phyloP scores from a whole-genome alignment of 306 rosid genomes.

The Ormosia emarginata region DNA sequence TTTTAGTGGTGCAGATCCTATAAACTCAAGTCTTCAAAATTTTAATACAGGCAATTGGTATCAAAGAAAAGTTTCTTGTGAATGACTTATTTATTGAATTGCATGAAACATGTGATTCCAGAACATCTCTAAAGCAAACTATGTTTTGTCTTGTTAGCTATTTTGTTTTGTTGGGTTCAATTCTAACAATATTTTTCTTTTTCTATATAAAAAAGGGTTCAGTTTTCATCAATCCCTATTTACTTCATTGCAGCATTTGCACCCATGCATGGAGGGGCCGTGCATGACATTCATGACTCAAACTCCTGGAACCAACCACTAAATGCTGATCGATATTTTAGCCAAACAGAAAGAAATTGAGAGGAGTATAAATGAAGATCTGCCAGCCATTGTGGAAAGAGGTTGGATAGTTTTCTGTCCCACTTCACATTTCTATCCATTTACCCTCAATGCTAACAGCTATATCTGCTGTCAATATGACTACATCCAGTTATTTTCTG shows the following conservation, averaged over 20 bases:
- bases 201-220: background rate
- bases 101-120: background rate
- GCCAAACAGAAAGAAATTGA: constrained; percentile 43
- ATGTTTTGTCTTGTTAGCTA: background rate
- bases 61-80: background rate
- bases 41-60: background rate
- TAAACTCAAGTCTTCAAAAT: background rate
- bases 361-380: background rate
- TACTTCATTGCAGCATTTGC: constrained; percentile 76
- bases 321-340: constrained; percentile 60
- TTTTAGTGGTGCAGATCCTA: background rate
- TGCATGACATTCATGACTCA: constrained; percentile 30
- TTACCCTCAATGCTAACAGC: background rate
- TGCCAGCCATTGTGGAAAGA: background rate
- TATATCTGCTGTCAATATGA: background rate
- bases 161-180: constrained; percentile 7
- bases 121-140: background rate
- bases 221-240: background rate
- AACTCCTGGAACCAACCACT: constrained; percentile 47
- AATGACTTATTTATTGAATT: background rate
- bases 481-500: background rate
- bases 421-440: background rate
- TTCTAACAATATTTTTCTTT: background rate
- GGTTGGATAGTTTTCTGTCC: background rate
- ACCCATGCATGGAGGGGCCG: constrained; percentile 55